phyloP scores from a whole-genome alignment of 768 basidiomycete genomes.

The Mrakia hoshinonis region DNA sequence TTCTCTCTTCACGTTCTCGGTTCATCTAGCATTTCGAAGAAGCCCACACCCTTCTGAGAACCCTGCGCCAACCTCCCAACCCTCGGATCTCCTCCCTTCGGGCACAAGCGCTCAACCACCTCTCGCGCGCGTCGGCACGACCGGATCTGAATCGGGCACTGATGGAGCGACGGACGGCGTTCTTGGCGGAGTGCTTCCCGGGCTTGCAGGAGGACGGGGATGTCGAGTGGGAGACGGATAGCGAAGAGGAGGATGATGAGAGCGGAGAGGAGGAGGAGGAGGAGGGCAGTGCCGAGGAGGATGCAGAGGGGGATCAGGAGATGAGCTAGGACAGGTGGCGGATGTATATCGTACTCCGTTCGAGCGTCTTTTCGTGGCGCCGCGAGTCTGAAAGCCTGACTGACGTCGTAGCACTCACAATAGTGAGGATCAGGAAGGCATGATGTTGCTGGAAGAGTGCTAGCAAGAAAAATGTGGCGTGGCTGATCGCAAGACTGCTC shows the following conservation, averaged over 20 bases:
- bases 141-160: not conserved
- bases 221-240: conserved; percentile 4
- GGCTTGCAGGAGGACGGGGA: not conserved
- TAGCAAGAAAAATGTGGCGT: no score
- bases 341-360: no score
- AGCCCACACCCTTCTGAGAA: not conserved
- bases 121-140: not conserved
- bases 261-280: not conserved
- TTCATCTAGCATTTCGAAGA: not conserved
- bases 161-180: not conserved
- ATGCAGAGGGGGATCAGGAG: not conserved
- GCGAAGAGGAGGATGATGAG: not conserved
- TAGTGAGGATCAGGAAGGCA: no score
- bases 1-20: not conserved
- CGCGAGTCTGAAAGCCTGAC: no score
- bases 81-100: not conserved
- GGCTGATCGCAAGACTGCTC: no score
- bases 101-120: not conserved
- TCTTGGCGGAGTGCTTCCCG: not conserved
- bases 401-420: no score
- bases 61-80: not conserved
- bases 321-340: no score
- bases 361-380: no score
- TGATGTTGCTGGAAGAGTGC: no score
- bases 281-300: not conserved